phyloP scores from a whole-genome alignment of 352 stramenopile species.

The Pythium periplocum region DNA sequence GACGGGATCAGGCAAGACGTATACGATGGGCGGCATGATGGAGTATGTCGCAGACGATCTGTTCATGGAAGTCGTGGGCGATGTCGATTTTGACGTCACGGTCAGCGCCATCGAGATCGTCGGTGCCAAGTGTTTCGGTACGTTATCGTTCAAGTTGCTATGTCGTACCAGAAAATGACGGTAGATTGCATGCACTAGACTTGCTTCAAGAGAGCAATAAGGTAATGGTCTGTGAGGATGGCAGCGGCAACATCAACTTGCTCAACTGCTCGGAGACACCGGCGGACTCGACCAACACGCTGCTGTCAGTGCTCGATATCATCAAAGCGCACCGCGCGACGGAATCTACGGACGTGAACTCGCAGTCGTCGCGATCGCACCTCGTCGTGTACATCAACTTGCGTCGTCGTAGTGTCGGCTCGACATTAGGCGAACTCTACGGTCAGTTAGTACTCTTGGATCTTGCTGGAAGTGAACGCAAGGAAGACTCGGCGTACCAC shows the following conservation, averaged over 20 bases:
- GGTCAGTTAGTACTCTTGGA: conserved; percentile 57
- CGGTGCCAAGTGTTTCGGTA: conserved; percentile 62
- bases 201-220: conserved; percentile 40
- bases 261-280: conserved; percentile 51
- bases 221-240: conserved; percentile 71
- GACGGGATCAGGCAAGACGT: conserved; percentile 66
- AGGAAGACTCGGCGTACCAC: conserved; percentile 77
- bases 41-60: conserved; percentile 74
- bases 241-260: conserved; percentile 53
- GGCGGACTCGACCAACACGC: conserved; percentile 49
- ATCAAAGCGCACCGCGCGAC: conserved; percentile 74
- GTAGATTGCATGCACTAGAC: conserved; percentile 17
- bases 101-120: conserved; percentile 61
- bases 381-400: conserved; percentile 66
- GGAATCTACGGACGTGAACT: conserved; percentile 74
- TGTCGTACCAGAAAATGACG: no score
- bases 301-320: conserved; percentile 54
- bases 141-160: background rate
- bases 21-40: conserved; percentile 84
- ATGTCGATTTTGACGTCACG: conserved; percentile 40
- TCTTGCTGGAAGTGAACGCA: conserved; percentile 69
- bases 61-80: conserved; percentile 36
- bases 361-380: conserved; percentile 68
- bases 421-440: conserved; percentile 23
- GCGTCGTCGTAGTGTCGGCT: conserved; percentile 11